Evolutionary conservation across 352 stramenopile species (phyloP), one percentile per base, ranked within the genome.

Genomic region (Globisporangium abappressorium): DNA sequence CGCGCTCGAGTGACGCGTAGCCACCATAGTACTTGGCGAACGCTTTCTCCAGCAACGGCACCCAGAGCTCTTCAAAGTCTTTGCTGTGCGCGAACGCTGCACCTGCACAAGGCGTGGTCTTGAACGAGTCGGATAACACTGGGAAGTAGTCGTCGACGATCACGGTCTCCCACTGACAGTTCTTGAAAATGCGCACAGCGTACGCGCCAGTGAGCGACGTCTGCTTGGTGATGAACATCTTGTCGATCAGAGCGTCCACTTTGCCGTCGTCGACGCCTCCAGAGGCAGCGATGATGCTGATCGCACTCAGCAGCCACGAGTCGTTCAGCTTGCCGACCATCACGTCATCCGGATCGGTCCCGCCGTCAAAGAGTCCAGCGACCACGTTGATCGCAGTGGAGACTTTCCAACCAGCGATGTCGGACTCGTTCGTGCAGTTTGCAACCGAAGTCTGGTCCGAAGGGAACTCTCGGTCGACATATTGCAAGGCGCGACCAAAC

Each of bases 131-230:
- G 12, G 74, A 70, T 0, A 97, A 69, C 24, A 97, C 82, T 0
- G 93, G 93, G 68, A 98, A 97, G 60, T 85, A 78, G 70, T 98
- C 93, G 73, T 98, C 93, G 0, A 98, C 83, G 56, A 98, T 81
- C 34, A 98, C 78, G 18, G 93, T 95, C 77, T 97, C 88, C 93
- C 93, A 98, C 73, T 98, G 89, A 56, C 82, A 89, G 73, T 97
- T 97, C 70, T 97, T 93, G 70, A 90, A 97, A 22, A 98, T 68
- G 28, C 89, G 85, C n/a, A 98, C 62, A 2, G 89, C 92, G 70
- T 98, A 98, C 8, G 92, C 91, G 6, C 93, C 93, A 0, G 91
- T 96, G 70, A 97, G 83, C 33, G 92, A 97, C 20, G 90, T 95
- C 38, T 95, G 80, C 70, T 97, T 97, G 49, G 81, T 91, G 34